These are phyloP conservation scores for Naganishia onofrii DNA, from an alignment of 768 basidiomycete species.

Conservation along the genomic window DNA sequence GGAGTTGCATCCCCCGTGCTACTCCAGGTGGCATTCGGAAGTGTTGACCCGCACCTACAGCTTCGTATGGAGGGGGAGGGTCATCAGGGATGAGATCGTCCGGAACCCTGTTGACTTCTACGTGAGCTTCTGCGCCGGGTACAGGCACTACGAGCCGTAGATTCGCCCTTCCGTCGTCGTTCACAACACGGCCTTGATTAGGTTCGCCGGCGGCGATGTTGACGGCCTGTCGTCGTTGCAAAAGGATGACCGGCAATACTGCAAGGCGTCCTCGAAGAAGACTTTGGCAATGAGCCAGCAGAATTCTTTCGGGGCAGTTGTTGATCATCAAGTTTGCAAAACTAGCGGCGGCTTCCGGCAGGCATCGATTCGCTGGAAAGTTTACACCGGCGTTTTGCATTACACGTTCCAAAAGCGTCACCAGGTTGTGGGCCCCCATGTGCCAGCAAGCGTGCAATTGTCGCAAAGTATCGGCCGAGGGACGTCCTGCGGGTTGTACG, in stretches of 20 bases:
- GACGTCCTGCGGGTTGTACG: background rate
- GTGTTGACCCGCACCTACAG: background rate
- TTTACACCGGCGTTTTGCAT: background rate
- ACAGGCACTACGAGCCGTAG: background rate
- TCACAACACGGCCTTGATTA: background rate
- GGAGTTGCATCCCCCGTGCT: background rate
- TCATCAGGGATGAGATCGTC: background rate
- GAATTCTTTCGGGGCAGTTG: slow-evolving; percentile 5
- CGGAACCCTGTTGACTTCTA: too few species aligned
- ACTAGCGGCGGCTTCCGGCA: background rate
- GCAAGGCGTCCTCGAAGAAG: slow-evolving; percentile 9
- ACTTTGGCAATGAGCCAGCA: background rate
- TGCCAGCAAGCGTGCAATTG: slow-evolving; percentile 12
- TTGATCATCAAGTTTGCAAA: slow-evolving; percentile 2
- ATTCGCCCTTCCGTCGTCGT: background rate
- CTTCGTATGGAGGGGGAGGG: slow-evolving; percentile 6
- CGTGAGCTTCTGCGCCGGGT: background rate
- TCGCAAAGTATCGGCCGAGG: background rate
- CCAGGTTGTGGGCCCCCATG: background rate
- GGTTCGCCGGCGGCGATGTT: background rate
- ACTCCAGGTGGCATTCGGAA: background rate
- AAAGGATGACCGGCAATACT: background rate
- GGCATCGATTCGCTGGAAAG: background rate
- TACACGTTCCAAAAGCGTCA: slow-evolving; percentile 7
- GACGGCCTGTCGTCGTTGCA: background rate